Evolutionary conservation across 768 basidiomycete species (phyloP).

Genomic region (Pleurotus cornucopiae): DNA sequence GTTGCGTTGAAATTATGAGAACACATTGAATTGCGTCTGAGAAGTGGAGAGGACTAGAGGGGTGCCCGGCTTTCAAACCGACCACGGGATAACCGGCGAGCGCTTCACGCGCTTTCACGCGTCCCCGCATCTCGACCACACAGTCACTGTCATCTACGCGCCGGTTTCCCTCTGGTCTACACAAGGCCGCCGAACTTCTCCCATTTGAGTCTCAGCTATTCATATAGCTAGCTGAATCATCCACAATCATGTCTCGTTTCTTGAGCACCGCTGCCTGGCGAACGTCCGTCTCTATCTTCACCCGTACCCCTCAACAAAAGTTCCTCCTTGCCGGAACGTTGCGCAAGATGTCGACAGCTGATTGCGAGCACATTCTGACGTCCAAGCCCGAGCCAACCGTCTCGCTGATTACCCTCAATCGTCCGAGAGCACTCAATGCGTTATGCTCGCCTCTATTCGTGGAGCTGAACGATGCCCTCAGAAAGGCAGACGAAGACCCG

Average conservation of each 20-base stretch:
- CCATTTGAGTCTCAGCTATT: conserved; percentile 6
- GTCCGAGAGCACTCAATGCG: conserved; percentile 89
- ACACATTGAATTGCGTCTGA: too few species aligned
- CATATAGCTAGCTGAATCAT: conserved; percentile 1
- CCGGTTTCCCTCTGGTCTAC: neutral
- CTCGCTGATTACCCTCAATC: conserved; percentile 81
- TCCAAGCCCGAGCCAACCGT: conserved; percentile 66
- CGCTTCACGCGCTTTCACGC: neutral
- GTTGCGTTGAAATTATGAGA: too few species aligned
- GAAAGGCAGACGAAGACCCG: conserved; percentile 65
- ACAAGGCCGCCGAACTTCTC: neutral
- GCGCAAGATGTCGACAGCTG: conserved; percentile 48
- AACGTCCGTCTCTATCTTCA: conserved; percentile 6
- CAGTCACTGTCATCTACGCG: neutral
- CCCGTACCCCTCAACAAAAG: neutral
- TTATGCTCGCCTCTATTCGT: conserved; percentile 74
- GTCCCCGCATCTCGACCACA: neutral
- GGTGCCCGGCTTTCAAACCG: neutral
- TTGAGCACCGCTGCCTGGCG: conserved; percentile 1
- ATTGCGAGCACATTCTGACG: conserved; percentile 65
- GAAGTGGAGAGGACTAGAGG: too few species aligned
- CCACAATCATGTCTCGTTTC: conserved; percentile 4
- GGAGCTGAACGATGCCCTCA: conserved; percentile 78
- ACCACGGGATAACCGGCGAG: neutral
- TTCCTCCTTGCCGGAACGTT: conserved; percentile 1